phyloP scores from a whole-genome alignment of 257 asterid species.

The Cinchona pubescens region DNA sequence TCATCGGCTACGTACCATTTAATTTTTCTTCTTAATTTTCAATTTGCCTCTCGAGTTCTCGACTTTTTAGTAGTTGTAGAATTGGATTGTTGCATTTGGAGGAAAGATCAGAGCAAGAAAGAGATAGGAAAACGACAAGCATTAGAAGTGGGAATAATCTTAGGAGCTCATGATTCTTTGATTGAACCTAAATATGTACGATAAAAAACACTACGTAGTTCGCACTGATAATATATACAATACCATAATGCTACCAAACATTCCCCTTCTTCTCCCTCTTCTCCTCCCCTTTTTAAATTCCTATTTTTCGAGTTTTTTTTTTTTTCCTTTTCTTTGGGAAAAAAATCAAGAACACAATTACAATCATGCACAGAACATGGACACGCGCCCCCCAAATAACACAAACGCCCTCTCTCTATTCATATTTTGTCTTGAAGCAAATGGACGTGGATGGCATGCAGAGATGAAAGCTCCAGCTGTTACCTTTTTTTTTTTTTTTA shows the following conservation, averaged over 20 bases:
- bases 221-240: constrained; percentile 9
- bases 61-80: constrained; percentile 26
- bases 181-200: constrained; percentile 39
- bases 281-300: constrained; percentile 27
- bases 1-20: constrained; percentile 37
- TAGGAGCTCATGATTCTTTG: constrained; percentile 53
- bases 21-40: constrained; percentile 5
- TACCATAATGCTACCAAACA: constrained; percentile 34
- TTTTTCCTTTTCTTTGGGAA: constrained; percentile 20
- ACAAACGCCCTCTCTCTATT: constrained; percentile 12
- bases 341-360: constrained; percentile 19
- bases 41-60: background rate
- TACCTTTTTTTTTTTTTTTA: no score
- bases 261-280: constrained; percentile 52
- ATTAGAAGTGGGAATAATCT: constrained; percentile 65
- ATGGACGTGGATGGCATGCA: constrained; percentile 44
- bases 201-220: constrained; percentile 25
- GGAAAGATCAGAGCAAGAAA: constrained; percentile 14
- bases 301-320: constrained; percentile 42
- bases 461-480: constrained; percentile 33
- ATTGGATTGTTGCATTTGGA: constrained; percentile 59
- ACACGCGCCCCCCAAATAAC: background rate
- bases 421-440: constrained; percentile 30
- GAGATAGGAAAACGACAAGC: constrained; percentile 50
- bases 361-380: constrained; percentile 3